Base-by-base conservation (phyloP, 345 rosid species). In the Camelina sativa region DNA sequence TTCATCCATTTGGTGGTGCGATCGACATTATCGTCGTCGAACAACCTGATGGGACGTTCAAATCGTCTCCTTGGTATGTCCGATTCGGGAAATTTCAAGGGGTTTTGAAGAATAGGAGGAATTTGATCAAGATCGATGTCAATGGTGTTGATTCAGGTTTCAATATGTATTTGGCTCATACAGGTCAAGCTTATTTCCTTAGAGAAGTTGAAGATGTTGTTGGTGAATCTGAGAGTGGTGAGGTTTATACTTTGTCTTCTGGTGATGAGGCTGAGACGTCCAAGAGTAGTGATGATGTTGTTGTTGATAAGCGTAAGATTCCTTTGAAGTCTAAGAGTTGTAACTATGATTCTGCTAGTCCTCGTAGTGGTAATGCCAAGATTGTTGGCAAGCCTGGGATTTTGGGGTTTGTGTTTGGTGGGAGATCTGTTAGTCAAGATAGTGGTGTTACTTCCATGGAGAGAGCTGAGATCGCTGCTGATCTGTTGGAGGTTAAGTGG, bases 1-100 rank as follows among this genome's bases (percentile, higher is more conserved):
- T 95, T 65, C 99, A 95, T 73, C 96, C 97, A 1, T 95, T 95
- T 73, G 99, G 99, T 47, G 99, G 99, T 54, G 99, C 97, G 73
- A 96, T 92, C 48, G 99, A 95, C 85, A 85, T 95, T 28, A 84
- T 95, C 80, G 98, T 90, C 4, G 98, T 95, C 22, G 92, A 92
- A 28, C 99, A 95, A 70, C 96, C 91, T 7, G 99, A 95, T 75
- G 98, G 99, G 67, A 81, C 89, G 65, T 92, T 92, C 80, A 92
- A 86, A 77, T 90, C 99, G 3, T 92, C 99, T n/a, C 99, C 99
- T 74, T 95, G 99, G 99, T 89, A 89, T 76, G 91, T 95, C 17
- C 67, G 87, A 68, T 95, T 95, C 60, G 99, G 99, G 51, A 95
- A 92, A 78, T 95, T 95, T 79, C 99, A 92, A 81, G 99, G 99